Base-by-base conservation (phyloP, 169 alveolate species). In the Perkinsus olseni region DNA sequence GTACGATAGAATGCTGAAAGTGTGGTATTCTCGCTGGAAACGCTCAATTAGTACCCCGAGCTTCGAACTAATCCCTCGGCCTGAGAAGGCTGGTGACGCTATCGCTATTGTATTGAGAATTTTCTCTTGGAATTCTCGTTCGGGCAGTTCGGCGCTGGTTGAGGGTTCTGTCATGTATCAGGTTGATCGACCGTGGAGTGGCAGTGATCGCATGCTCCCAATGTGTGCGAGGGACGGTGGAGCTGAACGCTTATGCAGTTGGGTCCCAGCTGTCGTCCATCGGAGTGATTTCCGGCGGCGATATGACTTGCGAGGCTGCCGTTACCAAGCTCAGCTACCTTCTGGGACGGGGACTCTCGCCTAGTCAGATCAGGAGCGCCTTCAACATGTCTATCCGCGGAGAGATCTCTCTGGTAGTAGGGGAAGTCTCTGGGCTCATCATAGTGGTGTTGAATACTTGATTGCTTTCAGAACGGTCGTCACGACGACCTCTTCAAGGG, bases 261-360 rank as follows among this genome's bases (percentile, higher is more conserved):
- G 98, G 98, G 0, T 93, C 94, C 13, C 92, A 93, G 92, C 95
- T 96, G 0, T 94, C 93, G 38, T 93, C 96, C 50, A 91, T 96
- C 92, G 98, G 98, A 40, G 97, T 96, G 31, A 95, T 96, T 38
- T 90, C 95, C 45, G 98, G 98, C 74, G 93, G 94, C 38, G 98
- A 97, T 95, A 95, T 97, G 97, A 97, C 98, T 31, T 38, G 95
- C 0, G 98, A 97, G 91, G 95, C 96, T 31, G 95, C 96, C n/a
- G 91, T 95, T 45, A 94, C 98, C 36, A 97, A 97, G 93, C 94
- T 97, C 31, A 74, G 95, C 38, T 97, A 96, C 93, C 94, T 96
- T 31, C 90, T 96, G 51, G 97, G 97, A 8, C 82, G 82, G 31
- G 82, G 82, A 8, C 82, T 62, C 8, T 21, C 82, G 34, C 82